Base-by-base conservation (phyloP, 1,139 yeast species). In the Blastobotrys aristatus region DNA sequence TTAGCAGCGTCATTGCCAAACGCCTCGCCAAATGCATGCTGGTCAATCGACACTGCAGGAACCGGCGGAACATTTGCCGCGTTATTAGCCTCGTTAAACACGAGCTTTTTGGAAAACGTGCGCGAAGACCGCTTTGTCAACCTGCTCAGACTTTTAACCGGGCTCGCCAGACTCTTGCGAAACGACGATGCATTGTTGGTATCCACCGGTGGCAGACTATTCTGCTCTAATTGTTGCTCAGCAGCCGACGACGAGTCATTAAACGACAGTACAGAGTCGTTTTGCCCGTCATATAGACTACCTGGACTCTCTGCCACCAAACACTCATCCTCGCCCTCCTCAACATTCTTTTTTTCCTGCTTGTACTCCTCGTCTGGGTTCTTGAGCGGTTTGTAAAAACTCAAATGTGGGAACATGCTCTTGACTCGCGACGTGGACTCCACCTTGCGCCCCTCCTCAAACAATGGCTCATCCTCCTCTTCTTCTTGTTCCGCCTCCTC, bases 21-120 rank as follows among this genome's bases (percentile, higher is more conserved):
- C 20, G 39, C 24, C 11, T 44, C 31, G 18, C 48, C 48, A 44
- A 44, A 44, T 24, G 29, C 35, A 10, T 22, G 13, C 11, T 24
- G 24, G 20, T 44, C 36, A n/a, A 44, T n/a, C 13, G 33, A 17
- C 27, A 44, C 44, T 6, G 41, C 13, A 20, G 48, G 48, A 17
- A 39, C 13, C 20, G 44, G 17, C 2, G 41, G 48, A 29, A 20
- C 32, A 17, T 7, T 13, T 2, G 14, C 30, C 13, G 16, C 21
- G 21, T 26, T 32, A 3, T 32, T 27, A n/a, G 21, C 5, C 20
- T 38, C 48, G 29, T 41, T 52, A 22, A 57, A 57, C 27, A 56
- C 56, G 8, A 56, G 47, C 40, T 52, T 50, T 44, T 55, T 57
- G 26, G 59, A 55, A 39, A 57, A 56, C 14, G 57, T 54, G 47